phyloP scores from a whole-genome alignment of 2,329 filamentous ascomycete species.

The Sclerotinia minor region DNA sequence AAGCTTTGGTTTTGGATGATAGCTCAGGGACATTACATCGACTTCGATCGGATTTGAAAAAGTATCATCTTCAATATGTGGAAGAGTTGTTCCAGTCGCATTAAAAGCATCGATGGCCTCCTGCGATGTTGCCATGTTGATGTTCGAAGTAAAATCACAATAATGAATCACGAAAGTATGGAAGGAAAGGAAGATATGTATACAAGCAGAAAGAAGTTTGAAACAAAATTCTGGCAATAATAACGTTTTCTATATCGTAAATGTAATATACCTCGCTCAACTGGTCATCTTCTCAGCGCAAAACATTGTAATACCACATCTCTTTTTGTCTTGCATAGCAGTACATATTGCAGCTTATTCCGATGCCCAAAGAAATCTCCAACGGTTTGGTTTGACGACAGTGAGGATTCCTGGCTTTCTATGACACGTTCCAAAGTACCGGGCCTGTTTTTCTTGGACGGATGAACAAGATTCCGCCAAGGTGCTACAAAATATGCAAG shows the following conservation, averaged over 20 bases:
- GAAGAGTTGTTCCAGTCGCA: not conserved
- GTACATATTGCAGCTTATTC: conserved; percentile 20
- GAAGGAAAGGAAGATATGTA: not conserved
- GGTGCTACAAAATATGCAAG: conserved; percentile 19
- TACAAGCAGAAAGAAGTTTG: not conserved
- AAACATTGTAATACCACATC: conserved; percentile 17
- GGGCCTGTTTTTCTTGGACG: conserved; percentile 18
- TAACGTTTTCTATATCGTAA: not conserved
- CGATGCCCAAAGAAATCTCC: conserved; percentile 1
- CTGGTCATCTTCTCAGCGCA: conserved; percentile 11
- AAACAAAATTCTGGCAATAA: not conserved
- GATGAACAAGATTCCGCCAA: conserved; percentile 17
- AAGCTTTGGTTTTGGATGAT: not conserved
- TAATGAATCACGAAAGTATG: conserved; percentile 2
- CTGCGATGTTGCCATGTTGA: conserved; percentile 20
- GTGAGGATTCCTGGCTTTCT: conserved; percentile 9
- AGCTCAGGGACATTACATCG: conserved; percentile 12
- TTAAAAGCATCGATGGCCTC: conserved; percentile 16
- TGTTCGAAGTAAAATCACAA: not conserved
- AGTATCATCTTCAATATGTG: not conserved
- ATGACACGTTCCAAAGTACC: conserved; percentile 14
- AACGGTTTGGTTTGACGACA: conserved; percentile 20
- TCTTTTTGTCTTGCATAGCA: conserved; percentile 12
- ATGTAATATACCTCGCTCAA: not conserved
- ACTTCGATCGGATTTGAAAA: conserved; percentile 6